Percentiles rank a stretch among this genome's conserved stretches.
These are phyloP conservation scores for Pichia manshurica DNA, from an alignment of 805 yeast species.

Conservation along the genomic window DNA sequence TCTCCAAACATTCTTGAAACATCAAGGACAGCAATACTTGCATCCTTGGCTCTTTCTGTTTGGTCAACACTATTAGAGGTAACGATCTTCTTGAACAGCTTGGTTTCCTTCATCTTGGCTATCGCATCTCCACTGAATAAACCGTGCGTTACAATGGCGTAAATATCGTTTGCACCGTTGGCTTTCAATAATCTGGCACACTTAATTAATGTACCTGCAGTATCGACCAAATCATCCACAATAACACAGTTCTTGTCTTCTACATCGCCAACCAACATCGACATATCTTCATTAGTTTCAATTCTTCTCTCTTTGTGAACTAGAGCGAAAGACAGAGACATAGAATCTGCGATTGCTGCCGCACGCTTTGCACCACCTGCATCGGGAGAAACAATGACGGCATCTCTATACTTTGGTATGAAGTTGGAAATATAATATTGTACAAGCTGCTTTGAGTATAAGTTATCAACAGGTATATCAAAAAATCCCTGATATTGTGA, in stretches of 20 bases:
- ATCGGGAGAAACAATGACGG: conserved; percentile 94
- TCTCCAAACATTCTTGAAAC: conserved; percentile 88
- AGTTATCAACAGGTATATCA: conserved; percentile 91
- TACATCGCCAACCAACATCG: conserved; percentile 96
- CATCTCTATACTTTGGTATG: conserved; percentile 74
- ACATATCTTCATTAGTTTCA: conserved; percentile 38
- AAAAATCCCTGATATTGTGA: conserved; percentile 98
- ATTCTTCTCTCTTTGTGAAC: conserved; percentile 86
- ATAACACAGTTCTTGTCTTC: conserved; percentile 80
- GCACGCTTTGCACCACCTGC: conserved; percentile 99
- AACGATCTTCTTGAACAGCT: conserved; percentile 71
- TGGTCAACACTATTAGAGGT: conserved; percentile 94
- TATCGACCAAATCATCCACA: conserved; percentile 90
- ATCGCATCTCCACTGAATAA: conserved; percentile 89
- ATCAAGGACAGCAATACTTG: conserved; percentile 70
- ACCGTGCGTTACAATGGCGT: conserved; percentile 89
- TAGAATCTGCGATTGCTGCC: conserved; percentile 84
- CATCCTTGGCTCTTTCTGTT: conserved; percentile 37
- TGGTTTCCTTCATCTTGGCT: conserved; percentile 54
- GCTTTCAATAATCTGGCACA: conserved; percentile 90
- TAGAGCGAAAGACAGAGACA: conserved; percentile 85
- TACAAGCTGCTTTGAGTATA: conserved; percentile 81
- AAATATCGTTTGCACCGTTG: conserved; percentile 84
- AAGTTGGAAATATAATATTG: conserved; percentile 75
- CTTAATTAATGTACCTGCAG: conserved; percentile 83